Conservation (phyloP, 78 protist species). For the Dictyostelium purpureum region DNA sequence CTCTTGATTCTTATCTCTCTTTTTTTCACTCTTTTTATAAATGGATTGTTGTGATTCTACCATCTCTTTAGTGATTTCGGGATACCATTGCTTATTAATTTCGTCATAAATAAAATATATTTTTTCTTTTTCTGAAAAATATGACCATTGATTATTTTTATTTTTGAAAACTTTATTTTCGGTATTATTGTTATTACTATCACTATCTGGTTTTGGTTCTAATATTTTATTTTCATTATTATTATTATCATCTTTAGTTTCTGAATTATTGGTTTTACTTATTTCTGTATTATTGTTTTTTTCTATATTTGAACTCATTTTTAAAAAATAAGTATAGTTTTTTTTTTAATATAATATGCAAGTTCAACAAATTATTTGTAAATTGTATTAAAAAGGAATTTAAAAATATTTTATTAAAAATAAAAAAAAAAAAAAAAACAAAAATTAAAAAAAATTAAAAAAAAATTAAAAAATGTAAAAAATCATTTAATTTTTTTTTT, state of each 20-base stretch:
- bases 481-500: not conserved
- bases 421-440: not conserved
- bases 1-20: not conserved
- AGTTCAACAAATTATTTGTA: not conserved
- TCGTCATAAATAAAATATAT: not conserved
- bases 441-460: not conserved
- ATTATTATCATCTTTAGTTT: not conserved
- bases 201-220: not conserved
- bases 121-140: not conserved
- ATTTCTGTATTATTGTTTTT: not conserved
- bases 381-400: not conserved
- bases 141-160: conserved; percentile 8
- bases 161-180: not conserved
- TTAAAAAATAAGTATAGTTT: not conserved
- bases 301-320: not conserved
- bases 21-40: not conserved
- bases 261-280: too few relatives aligned
- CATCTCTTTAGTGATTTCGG: not conserved
- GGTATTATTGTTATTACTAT: not conserved
- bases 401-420: not conserved
- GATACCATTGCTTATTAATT: conserved; percentile 13
- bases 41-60: not conserved
- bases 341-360: not conserved
- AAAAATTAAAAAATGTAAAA: not conserved
- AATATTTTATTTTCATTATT: not conserved